Base-by-base conservation (phyloP, 176 grass and related monocot genomes). In the Musa beccarii region DNA sequence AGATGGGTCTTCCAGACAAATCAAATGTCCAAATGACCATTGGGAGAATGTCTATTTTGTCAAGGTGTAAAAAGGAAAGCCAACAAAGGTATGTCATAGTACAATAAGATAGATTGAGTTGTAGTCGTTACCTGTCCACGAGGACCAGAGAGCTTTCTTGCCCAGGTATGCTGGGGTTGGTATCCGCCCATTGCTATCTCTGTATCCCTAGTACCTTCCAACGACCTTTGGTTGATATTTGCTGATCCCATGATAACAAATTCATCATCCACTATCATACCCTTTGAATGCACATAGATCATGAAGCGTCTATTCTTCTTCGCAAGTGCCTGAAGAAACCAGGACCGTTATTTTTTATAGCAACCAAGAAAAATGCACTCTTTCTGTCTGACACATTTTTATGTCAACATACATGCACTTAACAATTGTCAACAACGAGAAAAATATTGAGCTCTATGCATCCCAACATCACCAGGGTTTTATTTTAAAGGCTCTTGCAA, bases 231-330 rank as follows among this genome's bases (percentile, higher is more conserved):
- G 64, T 96, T 96, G 81, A 96, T 83, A 66, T 96, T 96, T 52
- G 92, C 92, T 9, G 92, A 96, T 77, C 92, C 92, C 49, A 96
- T 76, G 67, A 96, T 96, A 53, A 96, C 89, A 14, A 87, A 96
- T 54, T 96, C 92, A 85, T 96, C 92, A 64, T 96, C 92, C 62
- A 96, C 92, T 78, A 93, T 93, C 90, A 98, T 93, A 13, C 94
- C 94, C 84, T 98, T 93, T 0, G 90, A 98, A 28, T 98, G 94
- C 19, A 98, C 94, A 75, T 98, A 98, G 24, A 98, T 87, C 94
- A 98, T 98, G 81, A 93, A 98, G 54, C 94, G 92, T 59, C 80
- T 61, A 28, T 73, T 87, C 80, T 89, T 98, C 77, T 84, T 83
- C 16, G 90, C 76, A 82, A 89, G 83, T 43, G 83, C 90, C 90